Percentiles rank a stretch among this genome's conserved stretches.
These are phyloP conservation scores for Naganishia randhawae DNA, from an alignment of 768 basidiomycete genomes.

Conservation along the genomic window DNA sequence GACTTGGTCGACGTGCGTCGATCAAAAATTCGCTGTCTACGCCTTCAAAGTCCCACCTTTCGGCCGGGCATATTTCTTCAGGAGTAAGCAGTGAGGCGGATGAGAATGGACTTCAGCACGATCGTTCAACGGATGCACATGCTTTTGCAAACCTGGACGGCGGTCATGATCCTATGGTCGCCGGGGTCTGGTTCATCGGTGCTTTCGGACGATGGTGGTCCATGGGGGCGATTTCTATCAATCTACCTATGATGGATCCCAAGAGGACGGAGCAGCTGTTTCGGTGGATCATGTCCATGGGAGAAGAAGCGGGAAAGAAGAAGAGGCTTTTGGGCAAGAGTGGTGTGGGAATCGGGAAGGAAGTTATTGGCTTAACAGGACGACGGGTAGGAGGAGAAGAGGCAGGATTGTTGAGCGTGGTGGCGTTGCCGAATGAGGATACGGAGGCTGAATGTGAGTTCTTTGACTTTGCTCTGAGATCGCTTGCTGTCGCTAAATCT, in stretches of 20 bases:
- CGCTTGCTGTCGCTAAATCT: not conserved
- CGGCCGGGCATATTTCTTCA: not conserved
- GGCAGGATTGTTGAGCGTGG: slow-evolving; percentile 25
- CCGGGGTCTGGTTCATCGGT: slow-evolving; percentile 82
- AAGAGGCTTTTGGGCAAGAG: slow-evolving; percentile 19
- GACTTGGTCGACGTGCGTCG: slow-evolving; percentile 56
- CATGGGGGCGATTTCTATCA: slow-evolving; percentile 63
- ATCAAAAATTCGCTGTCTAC: slow-evolving; percentile 8
- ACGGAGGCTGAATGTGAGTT: slow-evolving; percentile 17
- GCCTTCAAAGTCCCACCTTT: slow-evolving; percentile 9
- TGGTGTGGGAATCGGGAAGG: slow-evolving; percentile 12
- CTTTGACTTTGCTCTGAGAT: not conserved
- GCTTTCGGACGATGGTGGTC: slow-evolving; percentile 90
- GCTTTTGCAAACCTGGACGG: slow-evolving; percentile 7
- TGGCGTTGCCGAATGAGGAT: slow-evolving; percentile 29
- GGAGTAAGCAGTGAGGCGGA: slow-evolving; percentile 22
- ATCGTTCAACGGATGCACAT: slow-evolving; percentile 6
- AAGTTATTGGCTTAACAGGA: slow-evolving; percentile 12
- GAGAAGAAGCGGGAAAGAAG: slow-evolving; percentile 17
- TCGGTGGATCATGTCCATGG: slow-evolving; percentile 30
- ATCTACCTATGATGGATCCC: slow-evolving; percentile 42
- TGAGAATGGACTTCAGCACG: slow-evolving; percentile 28
- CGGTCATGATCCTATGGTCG: slow-evolving; percentile 28
- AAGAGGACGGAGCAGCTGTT: slow-evolving; percentile 33
- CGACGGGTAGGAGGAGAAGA: slow-evolving; percentile 17